Evolutionary conservation across 208 protist genomes (phyloP), one percentile per base, ranked within the genome.

Genomic region (Crithidia thermophila): DNA sequence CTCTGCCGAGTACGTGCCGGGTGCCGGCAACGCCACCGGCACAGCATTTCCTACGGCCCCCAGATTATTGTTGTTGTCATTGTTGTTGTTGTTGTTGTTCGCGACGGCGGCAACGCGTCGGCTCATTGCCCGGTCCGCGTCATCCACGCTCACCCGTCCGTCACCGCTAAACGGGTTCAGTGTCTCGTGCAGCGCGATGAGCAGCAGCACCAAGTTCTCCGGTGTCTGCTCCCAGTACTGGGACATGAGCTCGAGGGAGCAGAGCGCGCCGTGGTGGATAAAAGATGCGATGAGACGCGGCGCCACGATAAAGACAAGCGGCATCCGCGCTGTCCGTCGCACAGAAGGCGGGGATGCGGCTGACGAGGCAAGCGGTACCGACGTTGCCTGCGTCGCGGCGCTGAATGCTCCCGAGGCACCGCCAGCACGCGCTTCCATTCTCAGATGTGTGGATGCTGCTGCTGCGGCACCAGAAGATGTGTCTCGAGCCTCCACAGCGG

Each of bases 211-310:
- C 28, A 93, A 37, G 46, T 81, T 83, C 31, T 86, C 73, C 8
- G 66, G 52, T 16, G 77, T 84, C 42, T 81, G 75, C 33, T 75
- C 74, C 87, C 90, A 95, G 33, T 74, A 45, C 67, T 91, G 88
- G 20, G 90, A 85, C 84, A 95, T 89, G n/a, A 95, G 74, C 66
- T 95, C 86, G 4, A 95, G 73, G 7, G 90, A 90, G 61, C 90
- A 95, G 10, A 95, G 74, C 13, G 85, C 83, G 28, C 90, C 90
- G 66, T 88, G 79, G 57, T 95, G 90, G 56, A 95, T 91, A 50
- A 95, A 95, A 7, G 87, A 68, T 0, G 86, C 84, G 30, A 87
- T 58, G 33, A 95, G 84, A 8, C 90, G 85, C 11, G 90, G 90
- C 2, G 79, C 62, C 20, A 92, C 81, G 39, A 95, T 71, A 72